Conservation (phyloP, 108 stramenopile species). For the Pseudonitzschia multiseries region DNA sequence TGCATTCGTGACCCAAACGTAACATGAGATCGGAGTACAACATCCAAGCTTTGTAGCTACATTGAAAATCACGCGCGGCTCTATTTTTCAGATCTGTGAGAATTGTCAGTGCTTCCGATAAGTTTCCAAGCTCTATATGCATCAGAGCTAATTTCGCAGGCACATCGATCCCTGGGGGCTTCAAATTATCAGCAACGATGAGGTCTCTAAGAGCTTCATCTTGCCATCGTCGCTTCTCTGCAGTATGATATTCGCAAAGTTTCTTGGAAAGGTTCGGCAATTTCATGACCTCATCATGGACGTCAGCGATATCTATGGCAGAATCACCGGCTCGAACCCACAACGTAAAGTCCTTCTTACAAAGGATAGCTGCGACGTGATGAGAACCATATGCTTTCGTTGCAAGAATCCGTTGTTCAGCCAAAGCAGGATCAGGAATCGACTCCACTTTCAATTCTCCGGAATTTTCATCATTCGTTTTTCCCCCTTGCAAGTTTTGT, state of each 20-base stretch:
- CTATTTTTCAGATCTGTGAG: constrained; percentile 73
- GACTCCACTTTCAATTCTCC: constrained; percentile 11
- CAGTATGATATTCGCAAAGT: constrained; percentile 26
- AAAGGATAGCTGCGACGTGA: constrained; percentile 77
- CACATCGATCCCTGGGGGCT: constrained; percentile 77
- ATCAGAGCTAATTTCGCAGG: constrained; percentile 71
- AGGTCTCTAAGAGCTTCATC: constrained; percentile 72
- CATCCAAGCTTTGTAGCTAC: constrained; percentile 71
- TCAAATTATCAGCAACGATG: constrained; percentile 66
- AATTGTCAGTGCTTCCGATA: constrained; percentile 71
- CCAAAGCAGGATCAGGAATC: constrained; percentile 21
- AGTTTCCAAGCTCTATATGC: constrained; percentile 71
- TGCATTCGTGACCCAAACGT: constrained; percentile 77
- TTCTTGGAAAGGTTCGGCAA: constrained; percentile 11
- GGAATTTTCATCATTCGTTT: not conserved
- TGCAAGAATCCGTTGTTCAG: constrained; percentile 59
- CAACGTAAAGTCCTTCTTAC: constrained; percentile 74
- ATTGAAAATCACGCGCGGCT: constrained; percentile 34
- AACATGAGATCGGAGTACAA: constrained; percentile 87
- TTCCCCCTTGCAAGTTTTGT: not conserved
- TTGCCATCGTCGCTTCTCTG: constrained; percentile 54
- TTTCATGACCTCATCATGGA: constrained; percentile 35
- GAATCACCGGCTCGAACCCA: constrained; percentile 84
- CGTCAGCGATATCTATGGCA: constrained; percentile 55
- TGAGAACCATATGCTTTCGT: constrained; percentile 80